Evolutionary conservation across 1,139 yeast genomes (phyloP).

Genomic region (Pichiaceae sp.): DNA sequence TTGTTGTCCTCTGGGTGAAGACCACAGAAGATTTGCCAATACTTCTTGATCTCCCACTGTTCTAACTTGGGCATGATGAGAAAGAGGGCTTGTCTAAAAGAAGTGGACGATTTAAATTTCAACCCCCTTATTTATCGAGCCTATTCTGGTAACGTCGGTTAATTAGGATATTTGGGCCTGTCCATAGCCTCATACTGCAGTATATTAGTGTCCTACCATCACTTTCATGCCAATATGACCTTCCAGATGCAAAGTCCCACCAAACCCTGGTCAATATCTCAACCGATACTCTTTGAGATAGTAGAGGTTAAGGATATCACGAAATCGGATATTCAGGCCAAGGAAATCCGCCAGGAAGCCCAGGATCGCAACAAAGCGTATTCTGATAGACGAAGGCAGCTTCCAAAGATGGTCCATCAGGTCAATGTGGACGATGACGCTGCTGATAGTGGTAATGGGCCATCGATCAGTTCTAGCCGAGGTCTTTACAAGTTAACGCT

Average conservation of each 20-base stretch:
- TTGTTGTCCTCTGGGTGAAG: constrained; percentile 72
- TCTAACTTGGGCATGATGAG: constrained; percentile 51
- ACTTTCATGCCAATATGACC: no score
- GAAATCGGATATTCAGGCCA: constrained; percentile 25
- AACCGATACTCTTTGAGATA: constrained; percentile 27
- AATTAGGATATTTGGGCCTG: no score
- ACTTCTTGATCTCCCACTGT: constrained; percentile 91
- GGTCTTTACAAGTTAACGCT: constrained; percentile 27
- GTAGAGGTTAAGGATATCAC: constrained; percentile 30
- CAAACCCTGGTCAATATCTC: neutral
- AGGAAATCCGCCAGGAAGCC: constrained; percentile 25
- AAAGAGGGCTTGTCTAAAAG: neutral
- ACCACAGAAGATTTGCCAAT: constrained; percentile 95
- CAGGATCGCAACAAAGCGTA: constrained; percentile 20
- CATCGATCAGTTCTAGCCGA: constrained; percentile 3
- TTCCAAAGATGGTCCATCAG: constrained; percentile 10
- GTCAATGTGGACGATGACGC: constrained; percentile 12
- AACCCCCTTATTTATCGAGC: no score
- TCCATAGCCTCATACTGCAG: no score
- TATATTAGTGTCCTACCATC: no score
- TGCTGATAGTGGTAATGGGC: neutral
- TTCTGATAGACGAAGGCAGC: constrained; percentile 15
- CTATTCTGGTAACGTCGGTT: no score
- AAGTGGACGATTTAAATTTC: neutral
- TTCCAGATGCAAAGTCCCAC: neutral